These are phyloP conservation scores for Penicillium sp. DNA, from an alignment of 2,329 filamentous ascomycete species.

Conservation along the genomic window DNA sequence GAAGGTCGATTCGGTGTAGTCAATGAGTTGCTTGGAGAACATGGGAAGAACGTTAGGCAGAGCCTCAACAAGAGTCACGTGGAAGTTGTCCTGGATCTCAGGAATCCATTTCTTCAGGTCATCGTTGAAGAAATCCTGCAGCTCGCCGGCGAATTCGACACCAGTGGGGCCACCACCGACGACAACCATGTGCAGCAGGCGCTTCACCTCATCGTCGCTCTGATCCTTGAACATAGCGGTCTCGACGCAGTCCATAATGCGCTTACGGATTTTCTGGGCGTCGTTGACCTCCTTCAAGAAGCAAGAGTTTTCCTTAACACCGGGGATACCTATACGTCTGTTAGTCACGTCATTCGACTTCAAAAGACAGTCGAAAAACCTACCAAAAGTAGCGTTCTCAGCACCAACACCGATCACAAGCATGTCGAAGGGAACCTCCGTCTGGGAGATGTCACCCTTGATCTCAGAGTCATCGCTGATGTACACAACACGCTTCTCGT, in stretches of 20 bases:
- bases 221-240: slow-evolving; percentile 99
- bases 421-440: slow-evolving; percentile 96
- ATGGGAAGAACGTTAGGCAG: slow-evolving; percentile 91
- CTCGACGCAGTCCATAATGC: slow-evolving; percentile 99
- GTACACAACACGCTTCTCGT: slow-evolving; percentile 81
- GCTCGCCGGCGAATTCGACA: slow-evolving; percentile 97
- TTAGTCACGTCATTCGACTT: not conserved
- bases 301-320: slow-evolving; percentile 91
- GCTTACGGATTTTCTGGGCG: slow-evolving; percentile 93
- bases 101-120: slow-evolving; percentile 98
- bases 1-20: slow-evolving; percentile 98
- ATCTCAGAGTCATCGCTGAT: slow-evolving; percentile 92
- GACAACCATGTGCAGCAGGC: slow-evolving; percentile 96
- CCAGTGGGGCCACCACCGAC: slow-evolving; percentile 92
- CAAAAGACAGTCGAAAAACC: slow-evolving; percentile 22
- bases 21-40: slow-evolving; percentile 98
- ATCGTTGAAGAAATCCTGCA: slow-evolving; percentile 98
- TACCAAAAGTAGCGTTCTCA: slow-evolving; percentile 96
- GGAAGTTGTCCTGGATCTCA: slow-evolving; percentile 91
- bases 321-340: slow-evolving; percentile 68
- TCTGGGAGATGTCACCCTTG: slow-evolving; percentile 77
- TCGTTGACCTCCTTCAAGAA: slow-evolving; percentile 99
- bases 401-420: slow-evolving; percentile 95
- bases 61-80: slow-evolving; percentile 95
- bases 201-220: slow-evolving; percentile 80